These are phyloP conservation scores for Trichoderma breve DNA, from an alignment of 2,329 filamentous ascomycete species.

Conservation along the genomic window DNA sequence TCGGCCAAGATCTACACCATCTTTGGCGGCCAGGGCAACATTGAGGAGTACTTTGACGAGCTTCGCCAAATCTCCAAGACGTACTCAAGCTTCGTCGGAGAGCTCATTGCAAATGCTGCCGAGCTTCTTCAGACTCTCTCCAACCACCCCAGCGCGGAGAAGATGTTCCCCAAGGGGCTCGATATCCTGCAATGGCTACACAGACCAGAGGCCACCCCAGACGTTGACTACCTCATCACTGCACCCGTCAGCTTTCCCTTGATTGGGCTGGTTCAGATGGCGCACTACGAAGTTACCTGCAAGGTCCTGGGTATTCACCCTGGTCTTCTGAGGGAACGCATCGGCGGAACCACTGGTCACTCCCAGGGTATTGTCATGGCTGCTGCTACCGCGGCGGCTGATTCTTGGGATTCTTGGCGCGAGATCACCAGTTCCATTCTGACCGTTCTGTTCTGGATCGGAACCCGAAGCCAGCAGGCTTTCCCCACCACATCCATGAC, in stretches of 20 bases:
- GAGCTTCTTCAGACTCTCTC: slow-evolving; percentile 84
- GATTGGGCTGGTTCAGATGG: slow-evolving; percentile 93
- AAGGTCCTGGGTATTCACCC: slow-evolving; percentile 87
- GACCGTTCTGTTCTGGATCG: slow-evolving; percentile 97
- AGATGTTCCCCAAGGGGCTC: slow-evolving; percentile 95
- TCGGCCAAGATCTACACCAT: slow-evolving; percentile 87
- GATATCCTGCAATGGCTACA: slow-evolving; percentile 94
- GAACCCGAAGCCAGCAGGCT: slow-evolving; percentile 92
- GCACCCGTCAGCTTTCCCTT: slow-evolving; percentile 93
- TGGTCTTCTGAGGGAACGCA: slow-evolving; percentile 78
- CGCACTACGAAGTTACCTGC: slow-evolving; percentile 93
- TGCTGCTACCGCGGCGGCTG: slow-evolving; percentile 83
- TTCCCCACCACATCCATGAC: slow-evolving; percentile 94
- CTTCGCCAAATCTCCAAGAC: slow-evolving; percentile 86
- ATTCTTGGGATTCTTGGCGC: slow-evolving; percentile 89
- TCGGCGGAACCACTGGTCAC: slow-evolving; percentile 89
- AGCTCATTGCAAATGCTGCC: slow-evolving; percentile 76
- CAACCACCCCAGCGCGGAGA: slow-evolving; percentile 80
- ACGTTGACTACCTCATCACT: slow-evolving; percentile 90
- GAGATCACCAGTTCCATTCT: slow-evolving; percentile 76
- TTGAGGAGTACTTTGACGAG: slow-evolving; percentile 99
- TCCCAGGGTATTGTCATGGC: slow-evolving; percentile 96
- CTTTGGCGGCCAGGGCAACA: slow-evolving; percentile 96
- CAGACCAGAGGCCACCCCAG: slow-evolving; percentile 83
- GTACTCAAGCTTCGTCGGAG: slow-evolving; percentile 86